Conservation (phyloP, 2,329 filamentous ascomycete genomes). For the Claviceps pazoutovae region DNA sequence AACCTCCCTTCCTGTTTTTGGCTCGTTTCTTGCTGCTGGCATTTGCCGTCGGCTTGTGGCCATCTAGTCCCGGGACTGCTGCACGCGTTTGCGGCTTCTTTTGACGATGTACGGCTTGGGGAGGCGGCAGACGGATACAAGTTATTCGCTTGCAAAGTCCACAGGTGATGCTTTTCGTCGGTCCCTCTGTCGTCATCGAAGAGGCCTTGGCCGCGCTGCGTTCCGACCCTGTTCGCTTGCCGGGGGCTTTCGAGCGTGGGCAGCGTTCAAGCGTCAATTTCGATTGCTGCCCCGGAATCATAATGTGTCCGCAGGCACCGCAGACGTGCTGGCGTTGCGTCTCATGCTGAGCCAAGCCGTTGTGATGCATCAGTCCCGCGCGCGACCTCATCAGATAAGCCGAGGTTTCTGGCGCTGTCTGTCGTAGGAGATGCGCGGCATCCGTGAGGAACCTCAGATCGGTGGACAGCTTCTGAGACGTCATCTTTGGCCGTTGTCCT, state of each 20-base stretch:
- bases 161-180: conserved; percentile 23
- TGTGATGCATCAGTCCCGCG: conserved; percentile 33
- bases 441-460: conserved; percentile 36
- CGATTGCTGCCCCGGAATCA: conserved; percentile 36
- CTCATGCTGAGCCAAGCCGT: conserved; percentile 30
- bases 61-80: not conserved
- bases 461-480: conserved; percentile 9
- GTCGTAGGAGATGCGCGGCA: conserved; percentile 42
- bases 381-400: conserved; percentile 44
- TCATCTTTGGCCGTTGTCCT: conserved; percentile 6
- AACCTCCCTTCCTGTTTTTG: conserved; percentile 48
- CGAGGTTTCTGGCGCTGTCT: conserved; percentile 40
- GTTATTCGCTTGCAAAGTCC: conserved; percentile 31
- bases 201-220: not conserved
- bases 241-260: not conserved
- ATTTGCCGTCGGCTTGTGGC: conserved; percentile 23
- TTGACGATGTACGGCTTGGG: conserved; percentile 17
- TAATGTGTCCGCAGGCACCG: conserved; percentile 45
- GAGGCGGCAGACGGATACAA: conserved; percentile 24
- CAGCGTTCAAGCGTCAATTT: conserved; percentile 23
- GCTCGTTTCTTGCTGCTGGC: conserved; percentile 51
- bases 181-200: conserved; percentile 3
- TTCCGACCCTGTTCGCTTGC: conserved; percentile 1
- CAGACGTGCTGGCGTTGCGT: conserved; percentile 42
- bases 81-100: conserved; percentile 8